Conservation (phyloP, 2,329 filamentous ascomycete species). For the Tolypocladium cylindrosporum region DNA sequence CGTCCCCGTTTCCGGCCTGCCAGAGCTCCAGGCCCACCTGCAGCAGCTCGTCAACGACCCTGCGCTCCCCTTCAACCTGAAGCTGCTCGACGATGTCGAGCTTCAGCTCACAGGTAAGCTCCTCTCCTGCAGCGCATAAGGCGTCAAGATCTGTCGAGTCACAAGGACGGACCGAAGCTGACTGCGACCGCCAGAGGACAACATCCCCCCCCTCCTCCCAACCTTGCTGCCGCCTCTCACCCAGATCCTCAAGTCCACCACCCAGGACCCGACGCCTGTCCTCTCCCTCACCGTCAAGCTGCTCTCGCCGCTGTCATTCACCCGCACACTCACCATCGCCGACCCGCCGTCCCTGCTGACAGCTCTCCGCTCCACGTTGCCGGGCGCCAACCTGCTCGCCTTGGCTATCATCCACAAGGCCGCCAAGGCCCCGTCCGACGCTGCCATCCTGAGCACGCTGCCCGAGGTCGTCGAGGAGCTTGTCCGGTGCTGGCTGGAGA, state of each 20-base stretch:
- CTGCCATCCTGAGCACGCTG: conserved; percentile 39
- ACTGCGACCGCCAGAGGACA: conserved; percentile 29
- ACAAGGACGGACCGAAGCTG: not conserved
- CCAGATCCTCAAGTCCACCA: conserved; percentile 39
- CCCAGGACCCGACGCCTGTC: conserved; percentile 38
- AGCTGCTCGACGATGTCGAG: conserved; percentile 49
- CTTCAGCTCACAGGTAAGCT: conserved; percentile 44
- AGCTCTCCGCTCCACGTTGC: conserved; percentile 42
- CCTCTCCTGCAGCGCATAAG: not conserved
- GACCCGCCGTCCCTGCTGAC: conserved; percentile 39
- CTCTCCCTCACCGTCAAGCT: conserved; percentile 46
- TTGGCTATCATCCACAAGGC: conserved; percentile 48
- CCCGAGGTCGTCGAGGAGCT: conserved; percentile 37
- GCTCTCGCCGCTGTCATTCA: conserved; percentile 41
- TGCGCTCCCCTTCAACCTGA: conserved; percentile 30
- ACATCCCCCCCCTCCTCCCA: conserved; percentile 41
- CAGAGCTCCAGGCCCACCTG: conserved; percentile 45
- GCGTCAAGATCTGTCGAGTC: not conserved
- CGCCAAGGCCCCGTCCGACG: conserved; percentile 33
- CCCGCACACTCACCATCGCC: conserved; percentile 39
- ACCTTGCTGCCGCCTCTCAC: conserved; percentile 44
- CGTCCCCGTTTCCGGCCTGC: conserved; percentile 39
- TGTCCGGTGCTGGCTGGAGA: conserved; percentile 41
- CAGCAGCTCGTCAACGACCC: conserved; percentile 35
- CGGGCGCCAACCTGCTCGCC: conserved; percentile 48